Evolutionary conservation across 2,329 filamentous ascomycete species (phyloP).

Genomic region (Mycogone perniciosa): DNA sequence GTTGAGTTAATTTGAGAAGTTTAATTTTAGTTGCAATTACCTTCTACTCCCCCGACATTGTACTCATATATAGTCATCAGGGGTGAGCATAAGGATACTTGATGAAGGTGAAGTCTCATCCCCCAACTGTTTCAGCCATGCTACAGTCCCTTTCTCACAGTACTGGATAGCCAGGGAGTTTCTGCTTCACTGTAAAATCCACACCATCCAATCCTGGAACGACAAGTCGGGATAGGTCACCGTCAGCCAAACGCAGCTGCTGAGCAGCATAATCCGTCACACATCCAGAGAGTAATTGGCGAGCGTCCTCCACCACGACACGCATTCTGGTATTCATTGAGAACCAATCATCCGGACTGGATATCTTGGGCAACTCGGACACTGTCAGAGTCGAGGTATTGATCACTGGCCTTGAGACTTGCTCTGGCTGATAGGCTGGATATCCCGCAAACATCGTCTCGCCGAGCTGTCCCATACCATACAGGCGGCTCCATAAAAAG

Average conservation of each 20-base stretch:
- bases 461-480: not conserved
- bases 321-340: not conserved
- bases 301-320: not conserved
- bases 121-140: too few species aligned
- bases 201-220: not conserved
- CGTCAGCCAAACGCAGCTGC: not conserved
- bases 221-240: not conserved
- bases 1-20: too few species aligned
- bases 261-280: constrained; percentile 1
- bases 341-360: not conserved
- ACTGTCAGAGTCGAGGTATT: not conserved
- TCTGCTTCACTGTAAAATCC: not conserved
- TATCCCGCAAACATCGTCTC: constrained; percentile 5
- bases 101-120: too few species aligned
- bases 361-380: constrained; percentile 1
- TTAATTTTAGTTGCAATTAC: too few species aligned
- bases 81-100: too few species aligned
- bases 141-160: not conserved
- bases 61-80: too few species aligned
- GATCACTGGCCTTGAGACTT: not conserved
- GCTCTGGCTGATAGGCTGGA: not conserved
- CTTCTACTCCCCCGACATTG: too few species aligned
- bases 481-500: not conserved
- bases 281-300: constrained; percentile 2
- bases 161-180: not conserved